Conservation (phyloP, 2,329 filamentous ascomycete genomes). For the Colletotrichum sp. region DNA sequence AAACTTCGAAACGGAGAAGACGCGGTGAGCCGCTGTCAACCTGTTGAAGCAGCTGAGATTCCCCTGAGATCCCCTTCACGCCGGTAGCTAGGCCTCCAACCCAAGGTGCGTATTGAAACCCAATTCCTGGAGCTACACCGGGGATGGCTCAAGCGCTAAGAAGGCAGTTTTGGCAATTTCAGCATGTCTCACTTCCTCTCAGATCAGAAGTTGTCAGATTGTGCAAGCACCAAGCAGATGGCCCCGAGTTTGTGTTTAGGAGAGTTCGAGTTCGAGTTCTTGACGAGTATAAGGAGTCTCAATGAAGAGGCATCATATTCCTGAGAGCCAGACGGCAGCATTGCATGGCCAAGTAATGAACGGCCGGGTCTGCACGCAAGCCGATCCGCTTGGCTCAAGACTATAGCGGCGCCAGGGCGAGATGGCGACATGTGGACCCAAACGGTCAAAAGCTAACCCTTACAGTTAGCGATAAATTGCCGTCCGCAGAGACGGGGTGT, state of each 20-base stretch:
- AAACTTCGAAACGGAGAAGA: slow-evolving; percentile 5
- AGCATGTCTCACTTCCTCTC: not conserved
- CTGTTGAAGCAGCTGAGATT: not conserved
- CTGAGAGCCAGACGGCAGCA: not conserved
- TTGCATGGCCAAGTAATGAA: not conserved
- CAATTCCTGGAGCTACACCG: not conserved
- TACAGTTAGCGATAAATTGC: slow-evolving; percentile 7
- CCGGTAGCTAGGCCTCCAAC: not conserved
- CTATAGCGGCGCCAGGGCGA: not conserved
- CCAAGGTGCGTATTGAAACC: not conserved
- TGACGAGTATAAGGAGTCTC: not conserved
- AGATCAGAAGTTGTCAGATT: not conserved
- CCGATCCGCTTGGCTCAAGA: not conserved
- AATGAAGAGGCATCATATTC: not conserved
- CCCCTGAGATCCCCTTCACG: not conserved
- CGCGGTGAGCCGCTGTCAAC: slow-evolving; percentile 15
- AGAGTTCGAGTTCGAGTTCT: not conserved
- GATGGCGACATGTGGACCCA: not conserved
- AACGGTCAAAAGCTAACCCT: not conserved
- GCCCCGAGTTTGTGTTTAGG: not conserved
- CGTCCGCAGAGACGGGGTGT: not conserved
- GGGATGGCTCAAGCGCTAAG: not conserved
- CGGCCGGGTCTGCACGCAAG: not conserved
- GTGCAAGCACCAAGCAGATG: not conserved
- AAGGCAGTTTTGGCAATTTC: not conserved